A percentile compares a stretch with the other conserved stretches of the same genome.
These are phyloP conservation scores for Didymella keratinophila DNA, from an alignment of 2,329 filamentous ascomycete species.

Conservation along the genomic window DNA sequence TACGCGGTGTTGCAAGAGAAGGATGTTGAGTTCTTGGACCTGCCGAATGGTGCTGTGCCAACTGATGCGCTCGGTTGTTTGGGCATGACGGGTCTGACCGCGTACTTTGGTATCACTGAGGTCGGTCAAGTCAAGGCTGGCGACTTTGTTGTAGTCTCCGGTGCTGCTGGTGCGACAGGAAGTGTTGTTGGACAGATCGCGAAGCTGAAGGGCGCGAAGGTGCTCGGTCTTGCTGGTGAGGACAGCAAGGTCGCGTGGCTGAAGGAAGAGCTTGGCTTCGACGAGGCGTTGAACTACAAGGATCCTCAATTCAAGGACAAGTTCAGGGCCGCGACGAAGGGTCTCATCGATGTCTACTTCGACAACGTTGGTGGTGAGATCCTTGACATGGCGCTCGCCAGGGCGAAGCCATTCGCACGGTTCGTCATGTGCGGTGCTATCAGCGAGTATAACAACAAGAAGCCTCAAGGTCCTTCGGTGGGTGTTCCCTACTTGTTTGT, in stretches of 20 bases:
- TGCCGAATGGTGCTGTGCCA: slow-evolving; percentile 57
- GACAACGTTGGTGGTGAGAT: slow-evolving; percentile 62
- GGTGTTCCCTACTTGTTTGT: not conserved
- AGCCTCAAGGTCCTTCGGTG: slow-evolving; percentile 61
- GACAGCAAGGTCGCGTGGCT: slow-evolving; percentile 65
- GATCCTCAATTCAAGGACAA: slow-evolving; percentile 58
- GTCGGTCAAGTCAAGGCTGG: slow-evolving; percentile 73
- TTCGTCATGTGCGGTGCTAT: slow-evolving; percentile 58
- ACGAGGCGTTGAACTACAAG: slow-evolving; percentile 66
- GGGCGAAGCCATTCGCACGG: slow-evolving; percentile 53
- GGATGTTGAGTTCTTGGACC: slow-evolving; percentile 54
- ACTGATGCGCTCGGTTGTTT: slow-evolving; percentile 63
- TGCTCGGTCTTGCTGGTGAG: slow-evolving; percentile 61
- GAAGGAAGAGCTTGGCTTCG: slow-evolving; percentile 61
- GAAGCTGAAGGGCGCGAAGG: slow-evolving; percentile 68
- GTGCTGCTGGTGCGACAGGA: slow-evolving; percentile 80
- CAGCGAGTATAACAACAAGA: slow-evolving; percentile 53
- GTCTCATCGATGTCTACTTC: slow-evolving; percentile 60
- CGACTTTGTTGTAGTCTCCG: slow-evolving; percentile 79
- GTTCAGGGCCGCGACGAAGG: slow-evolving; percentile 57
- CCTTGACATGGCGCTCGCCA: slow-evolving; percentile 55
- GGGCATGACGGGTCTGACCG: slow-evolving; percentile 75
- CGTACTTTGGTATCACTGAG: slow-evolving; percentile 76
- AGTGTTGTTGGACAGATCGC: slow-evolving; percentile 80
- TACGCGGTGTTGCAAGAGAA: slow-evolving; percentile 66